Conservation (phyloP, 345 rosid species). For the Durio zibethinus region DNA sequence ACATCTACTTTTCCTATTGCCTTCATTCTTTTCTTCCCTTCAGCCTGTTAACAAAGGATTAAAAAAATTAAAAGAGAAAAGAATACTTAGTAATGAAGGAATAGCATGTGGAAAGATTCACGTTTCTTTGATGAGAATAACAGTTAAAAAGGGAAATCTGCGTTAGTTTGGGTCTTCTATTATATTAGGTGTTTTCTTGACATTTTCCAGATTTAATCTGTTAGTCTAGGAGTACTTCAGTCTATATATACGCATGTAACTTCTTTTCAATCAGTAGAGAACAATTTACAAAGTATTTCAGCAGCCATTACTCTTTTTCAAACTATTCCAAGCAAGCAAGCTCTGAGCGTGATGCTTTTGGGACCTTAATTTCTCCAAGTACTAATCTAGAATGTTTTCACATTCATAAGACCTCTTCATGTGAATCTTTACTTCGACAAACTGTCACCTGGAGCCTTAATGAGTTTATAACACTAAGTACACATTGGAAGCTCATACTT, state of each 20-base stretch:
- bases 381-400: background rate
- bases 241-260: background rate
- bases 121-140: background rate
- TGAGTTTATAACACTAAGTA: background rate
- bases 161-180: background rate
- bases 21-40: conserved; percentile 98
- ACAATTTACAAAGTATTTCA: background rate
- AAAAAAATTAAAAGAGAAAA: background rate
- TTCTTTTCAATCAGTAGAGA: background rate
- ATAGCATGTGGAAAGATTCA: background rate
- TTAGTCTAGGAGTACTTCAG: background rate
- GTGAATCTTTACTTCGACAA: background rate
- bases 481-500: background rate
- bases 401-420: background rate
- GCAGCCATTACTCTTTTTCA: background rate
- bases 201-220: background rate
- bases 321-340: background rate
- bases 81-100: too few species aligned
- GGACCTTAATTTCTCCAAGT: background rate
- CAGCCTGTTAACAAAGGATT: conserved; percentile 51
- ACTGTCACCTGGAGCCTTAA: background rate
- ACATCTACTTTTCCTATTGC: conserved; percentile 95
- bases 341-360: background rate
- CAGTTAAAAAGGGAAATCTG: too few species aligned
- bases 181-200: background rate